Base-by-base conservation (phyloP, 2,329 filamentous ascomycete species). In the Fusarium hostae region DNA sequence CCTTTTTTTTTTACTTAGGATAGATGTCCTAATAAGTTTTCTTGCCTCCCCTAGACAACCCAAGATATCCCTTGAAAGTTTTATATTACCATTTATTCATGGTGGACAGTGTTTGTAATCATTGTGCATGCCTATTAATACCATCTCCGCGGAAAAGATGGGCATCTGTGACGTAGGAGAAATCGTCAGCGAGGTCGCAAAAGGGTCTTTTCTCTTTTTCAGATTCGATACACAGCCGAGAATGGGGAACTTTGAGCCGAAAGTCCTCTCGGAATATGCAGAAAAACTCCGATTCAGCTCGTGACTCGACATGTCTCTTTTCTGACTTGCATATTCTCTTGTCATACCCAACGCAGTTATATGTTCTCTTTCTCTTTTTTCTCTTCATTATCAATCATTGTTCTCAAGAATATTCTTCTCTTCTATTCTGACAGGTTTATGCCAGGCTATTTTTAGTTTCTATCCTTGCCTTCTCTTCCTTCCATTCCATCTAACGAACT, bases 381-480 rank as follows among this genome's bases (percentile, higher is more conserved):
- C 20, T 55, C 9, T n/a, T 18, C n/a, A 12, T 48, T 15, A 35
- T 24, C 11, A 20, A 24, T 12, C 13, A 16, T 13, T 41, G 16
- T 20, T n/a, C 12, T 34, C 2, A n/a, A 20, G 16, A 20, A 10
- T 35, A 18, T 35, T 47, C 7, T 10, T 50, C 28, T 6, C n/a
- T 30, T 15, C 13, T 18, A 13, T 26, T 44, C 22, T 20, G 5
- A n/a, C 24, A 18, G 35, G 22, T 40, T n/a, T 22, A 59, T 7
- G 22, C 20, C 39, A 24, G 28, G 59, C 62, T 64, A 64, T 64
- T 64, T 64, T 64, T 64, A 57, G 62, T 41, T 37, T 12, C 20
- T 24, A 44, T 13, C 37, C 51, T 43, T 41, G 50, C n/a, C 37
- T 40, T 41, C 9, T 59, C 22, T 45, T 22, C 16, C 40, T 35